These are phyloP conservation scores for Aspergillus incahuasiensis DNA, from an alignment of 495 filamentous ascomycete genomes.

Conservation along the genomic window DNA sequence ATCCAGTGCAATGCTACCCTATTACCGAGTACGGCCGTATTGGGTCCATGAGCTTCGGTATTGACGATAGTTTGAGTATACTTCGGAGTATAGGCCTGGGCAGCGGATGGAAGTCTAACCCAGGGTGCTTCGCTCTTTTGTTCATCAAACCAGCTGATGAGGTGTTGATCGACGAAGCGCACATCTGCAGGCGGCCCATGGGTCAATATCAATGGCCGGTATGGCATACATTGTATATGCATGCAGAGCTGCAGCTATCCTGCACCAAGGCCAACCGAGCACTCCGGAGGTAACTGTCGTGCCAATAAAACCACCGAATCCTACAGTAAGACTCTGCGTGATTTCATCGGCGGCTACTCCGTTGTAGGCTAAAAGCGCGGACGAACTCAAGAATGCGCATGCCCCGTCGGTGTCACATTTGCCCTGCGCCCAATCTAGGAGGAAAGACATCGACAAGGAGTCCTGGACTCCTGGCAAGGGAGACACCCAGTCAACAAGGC, in stretches of 20 bases:
- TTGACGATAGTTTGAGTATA: background rate
- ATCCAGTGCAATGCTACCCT: slow-evolving; percentile 3
- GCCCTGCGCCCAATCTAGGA: background rate
- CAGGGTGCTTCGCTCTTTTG: background rate
- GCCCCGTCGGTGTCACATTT: slow-evolving; percentile 2
- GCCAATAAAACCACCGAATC: background rate
- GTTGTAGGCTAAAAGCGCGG: slow-evolving; percentile 4
- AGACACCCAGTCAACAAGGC: background rate
- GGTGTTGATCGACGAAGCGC: background rate
- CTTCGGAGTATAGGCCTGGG: background rate
- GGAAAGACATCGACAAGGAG: background rate
- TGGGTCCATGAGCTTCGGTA: background rate
- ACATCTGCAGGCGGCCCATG: slow-evolving; percentile 1
- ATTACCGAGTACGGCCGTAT: background rate
- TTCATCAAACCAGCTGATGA: background rate
- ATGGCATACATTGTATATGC: slow-evolving; percentile 3
- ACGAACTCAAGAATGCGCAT: slow-evolving; percentile 2
- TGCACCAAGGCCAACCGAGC: slow-evolving; percentile 5
- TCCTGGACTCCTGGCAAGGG: background rate
- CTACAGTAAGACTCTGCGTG: background rate
- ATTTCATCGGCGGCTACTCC: slow-evolving; percentile 1
- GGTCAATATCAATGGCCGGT: background rate
- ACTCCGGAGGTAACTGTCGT: background rate
- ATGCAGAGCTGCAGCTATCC: background rate
- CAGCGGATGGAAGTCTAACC: background rate